Percentiles rank a stretch among this genome's conserved stretches.
phyloP scores from a whole-genome alignment of 805 yeast species.

The Kodamaea fukazawae region DNA sequence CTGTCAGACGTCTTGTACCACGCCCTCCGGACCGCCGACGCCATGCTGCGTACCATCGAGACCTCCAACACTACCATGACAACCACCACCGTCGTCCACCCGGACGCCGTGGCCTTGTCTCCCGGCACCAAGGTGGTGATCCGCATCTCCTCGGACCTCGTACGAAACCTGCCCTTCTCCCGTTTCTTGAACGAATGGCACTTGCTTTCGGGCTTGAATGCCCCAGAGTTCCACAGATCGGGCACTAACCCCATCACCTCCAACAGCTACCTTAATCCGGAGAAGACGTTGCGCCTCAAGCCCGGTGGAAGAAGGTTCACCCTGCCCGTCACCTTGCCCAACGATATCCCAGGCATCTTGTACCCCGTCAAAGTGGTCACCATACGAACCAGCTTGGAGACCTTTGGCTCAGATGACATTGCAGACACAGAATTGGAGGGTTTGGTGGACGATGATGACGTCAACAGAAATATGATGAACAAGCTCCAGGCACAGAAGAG shows the following conservation, averaged over 20 bases:
- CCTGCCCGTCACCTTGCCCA: conserved; percentile 26
- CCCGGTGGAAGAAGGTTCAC: conserved; percentile 2
- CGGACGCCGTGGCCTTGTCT: conserved; percentile 5
- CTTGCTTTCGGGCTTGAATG: conserved; percentile 24
- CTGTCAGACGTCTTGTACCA: conserved; percentile 16
- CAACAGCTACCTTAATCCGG: conserved; percentile 12
- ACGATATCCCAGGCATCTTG: conserved; percentile 24
- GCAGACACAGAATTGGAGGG: background rate
- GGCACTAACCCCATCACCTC: conserved; percentile 16
- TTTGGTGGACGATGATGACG: conserved; percentile 6
- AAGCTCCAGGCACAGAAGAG: background rate
- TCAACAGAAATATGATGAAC: conserved; percentile 2
- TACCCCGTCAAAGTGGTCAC: conserved; percentile 23
- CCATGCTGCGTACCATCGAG: background rate
- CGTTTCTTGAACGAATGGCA: conserved; percentile 37
- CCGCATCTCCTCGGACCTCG: conserved; percentile 25
- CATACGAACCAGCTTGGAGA: conserved; percentile 2
- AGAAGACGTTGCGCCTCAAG: conserved; percentile 5
- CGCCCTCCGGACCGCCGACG: conserved; percentile 16
- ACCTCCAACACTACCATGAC: background rate
- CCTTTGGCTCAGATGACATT: background rate
- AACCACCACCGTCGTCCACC: conserved; percentile 7
- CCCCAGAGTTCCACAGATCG: conserved; percentile 15
- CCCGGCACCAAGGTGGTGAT: conserved; percentile 17
- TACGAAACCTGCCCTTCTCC: conserved; percentile 19